Conservation (phyloP, 805 yeast genomes). For the Grigorovia transvaalensis region DNA sequence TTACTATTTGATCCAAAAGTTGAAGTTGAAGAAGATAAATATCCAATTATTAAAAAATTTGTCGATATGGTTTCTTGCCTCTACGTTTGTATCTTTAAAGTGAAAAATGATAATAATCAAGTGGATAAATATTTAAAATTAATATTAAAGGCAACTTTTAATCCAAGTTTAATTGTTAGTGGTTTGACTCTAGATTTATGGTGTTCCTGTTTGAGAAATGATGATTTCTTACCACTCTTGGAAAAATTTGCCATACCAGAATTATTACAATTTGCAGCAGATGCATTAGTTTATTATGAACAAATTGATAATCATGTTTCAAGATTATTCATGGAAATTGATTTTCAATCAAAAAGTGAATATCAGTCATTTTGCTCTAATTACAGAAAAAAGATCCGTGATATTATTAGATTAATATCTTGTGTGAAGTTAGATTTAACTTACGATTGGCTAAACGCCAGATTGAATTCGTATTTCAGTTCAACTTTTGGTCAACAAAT, state of each 20-base stretch:
- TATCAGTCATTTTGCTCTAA: slow-evolving; percentile 63
- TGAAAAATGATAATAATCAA: slow-evolving; percentile 40
- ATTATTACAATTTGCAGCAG: slow-evolving; percentile 64
- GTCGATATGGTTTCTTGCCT: slow-evolving; percentile 68
- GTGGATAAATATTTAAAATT: slow-evolving; percentile 58
- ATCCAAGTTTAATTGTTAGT: slow-evolving; percentile 79
- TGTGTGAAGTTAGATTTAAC: slow-evolving; percentile 81
- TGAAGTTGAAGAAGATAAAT: slow-evolving; percentile 67
- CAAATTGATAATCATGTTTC: slow-evolving; percentile 57
- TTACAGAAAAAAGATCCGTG: slow-evolving; percentile 78
- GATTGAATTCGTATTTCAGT: slow-evolving; percentile 63
- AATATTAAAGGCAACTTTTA: slow-evolving; percentile 70
- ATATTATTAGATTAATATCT: slow-evolving; percentile 76
- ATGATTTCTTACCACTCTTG: slow-evolving; percentile 43
- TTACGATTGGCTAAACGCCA: slow-evolving; percentile 65
- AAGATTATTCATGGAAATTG: slow-evolving; percentile 62
- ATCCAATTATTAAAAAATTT: slow-evolving; percentile 75
- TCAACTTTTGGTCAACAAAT: slow-evolving; percentile 59
- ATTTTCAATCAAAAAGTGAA: slow-evolving; percentile 82
- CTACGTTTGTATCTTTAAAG: slow-evolving; percentile 46
- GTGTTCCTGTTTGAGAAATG: slow-evolving; percentile 81
- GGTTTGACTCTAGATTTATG: slow-evolving; percentile 89
- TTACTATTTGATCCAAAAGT: slow-evolving; percentile 44
- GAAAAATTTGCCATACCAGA: slow-evolving; percentile 48
- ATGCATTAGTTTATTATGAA: slow-evolving; percentile 65